phyloP scores from a whole-genome alignment of 345 rosid species.

The Syzygium aqueum region DNA sequence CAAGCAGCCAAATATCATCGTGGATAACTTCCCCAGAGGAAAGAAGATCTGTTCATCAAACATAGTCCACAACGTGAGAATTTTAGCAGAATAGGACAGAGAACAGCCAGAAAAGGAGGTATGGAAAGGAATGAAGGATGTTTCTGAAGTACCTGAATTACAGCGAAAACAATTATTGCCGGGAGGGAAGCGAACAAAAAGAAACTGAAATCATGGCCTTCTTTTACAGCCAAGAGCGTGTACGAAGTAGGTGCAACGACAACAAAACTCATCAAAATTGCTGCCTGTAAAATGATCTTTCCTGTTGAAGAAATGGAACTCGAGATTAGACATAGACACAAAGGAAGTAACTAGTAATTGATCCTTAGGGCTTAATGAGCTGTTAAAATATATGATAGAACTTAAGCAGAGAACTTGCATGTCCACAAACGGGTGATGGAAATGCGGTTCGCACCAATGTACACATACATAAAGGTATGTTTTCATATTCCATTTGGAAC shows the following conservation, averaged over 20 bases:
- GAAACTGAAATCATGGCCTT: slow-evolving; percentile 55
- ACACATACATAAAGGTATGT: too few relatives aligned
- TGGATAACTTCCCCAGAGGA: slow-evolving; percentile 32
- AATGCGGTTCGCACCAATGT: too few relatives aligned
- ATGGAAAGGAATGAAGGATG: not conserved
- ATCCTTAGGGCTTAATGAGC: not conserved
- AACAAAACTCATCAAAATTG: slow-evolving; percentile 35
- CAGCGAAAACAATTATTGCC: slow-evolving; percentile 26
- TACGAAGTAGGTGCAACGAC: slow-evolving; percentile 51
- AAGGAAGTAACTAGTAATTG: not conserved
- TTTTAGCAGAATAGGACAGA: not conserved
- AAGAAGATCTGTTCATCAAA: slow-evolving; percentile 16
- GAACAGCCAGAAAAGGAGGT: not conserved
- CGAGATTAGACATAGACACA: not conserved
- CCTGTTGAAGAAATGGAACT: slow-evolving; percentile 18
- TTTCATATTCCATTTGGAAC: too few relatives aligned
- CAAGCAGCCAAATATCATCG: slow-evolving; percentile 33
- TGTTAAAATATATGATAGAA: not conserved
- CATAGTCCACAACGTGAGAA: not conserved
- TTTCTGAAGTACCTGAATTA: slow-evolving; percentile 22
- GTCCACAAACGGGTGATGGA: too few relatives aligned
- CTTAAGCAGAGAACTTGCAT: not conserved
- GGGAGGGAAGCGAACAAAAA: slow-evolving; percentile 46
- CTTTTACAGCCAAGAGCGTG: slow-evolving; percentile 63
- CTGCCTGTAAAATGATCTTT: slow-evolving; percentile 44